Evolutionary conservation across 192 early-diverging fungal species (phyloP).

Genomic region (Coemansia sp.): DNA sequence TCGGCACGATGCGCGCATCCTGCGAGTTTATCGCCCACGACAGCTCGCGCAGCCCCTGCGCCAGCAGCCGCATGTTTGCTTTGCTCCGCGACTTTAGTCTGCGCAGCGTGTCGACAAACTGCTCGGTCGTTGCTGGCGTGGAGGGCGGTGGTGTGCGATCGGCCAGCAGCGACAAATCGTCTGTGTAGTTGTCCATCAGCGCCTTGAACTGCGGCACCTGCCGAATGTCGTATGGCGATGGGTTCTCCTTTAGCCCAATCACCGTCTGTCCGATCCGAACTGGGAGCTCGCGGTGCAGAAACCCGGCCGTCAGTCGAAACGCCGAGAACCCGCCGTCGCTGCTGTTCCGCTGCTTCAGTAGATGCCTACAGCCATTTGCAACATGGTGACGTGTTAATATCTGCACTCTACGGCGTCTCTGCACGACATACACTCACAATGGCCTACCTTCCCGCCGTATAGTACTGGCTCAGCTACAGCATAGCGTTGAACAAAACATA

Average conservation of each 20-base stretch:
- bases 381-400: not conserved
- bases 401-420: not conserved
- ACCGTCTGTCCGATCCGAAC: conserved; percentile 61
- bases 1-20: conserved; percentile 31
- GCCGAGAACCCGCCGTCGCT: conserved; percentile 43
- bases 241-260: conserved; percentile 49
- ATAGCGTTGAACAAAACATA: conserved; percentile 15
- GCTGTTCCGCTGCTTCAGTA: conserved; percentile 48
- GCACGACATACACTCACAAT: not conserved
- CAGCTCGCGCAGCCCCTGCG: conserved; percentile 48
- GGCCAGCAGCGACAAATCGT: conserved; percentile 54
- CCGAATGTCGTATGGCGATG: conserved; percentile 49
- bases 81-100: conserved; percentile 34
- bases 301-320: conserved; percentile 54
- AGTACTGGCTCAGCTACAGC: conserved; percentile 44
- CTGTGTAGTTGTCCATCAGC: conserved; percentile 55
- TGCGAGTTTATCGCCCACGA: conserved; percentile 44
- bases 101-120: conserved; percentile 48
- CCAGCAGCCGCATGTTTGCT: conserved; percentile 39
- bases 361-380: conserved; percentile 11
- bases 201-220: conserved; percentile 48
- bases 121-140: conserved; percentile 33
- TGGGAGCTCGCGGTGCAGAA: conserved; percentile 59
- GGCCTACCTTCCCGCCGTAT: conserved; percentile 44
- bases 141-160: conserved; percentile 28